These are phyloP conservation scores for Pythium vanterpoolii DNA, from an alignment of 352 stramenopile genomes.

Conservation along the genomic window DNA sequence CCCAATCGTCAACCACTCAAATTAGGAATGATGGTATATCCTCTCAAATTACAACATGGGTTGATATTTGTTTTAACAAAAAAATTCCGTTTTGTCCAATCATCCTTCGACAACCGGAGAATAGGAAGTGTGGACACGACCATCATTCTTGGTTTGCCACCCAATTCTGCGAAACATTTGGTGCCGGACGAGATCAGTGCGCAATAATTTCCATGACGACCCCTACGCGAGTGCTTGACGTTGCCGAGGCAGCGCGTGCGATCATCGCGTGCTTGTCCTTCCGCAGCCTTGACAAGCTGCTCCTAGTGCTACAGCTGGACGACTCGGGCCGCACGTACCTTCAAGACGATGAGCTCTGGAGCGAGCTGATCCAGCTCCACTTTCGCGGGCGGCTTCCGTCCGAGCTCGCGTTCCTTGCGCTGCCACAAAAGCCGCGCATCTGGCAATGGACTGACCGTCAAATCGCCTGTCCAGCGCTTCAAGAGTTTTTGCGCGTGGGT, in stretches of 20 bases:
- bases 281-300: constrained; percentile 14
- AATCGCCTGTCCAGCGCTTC: constrained; percentile 8
- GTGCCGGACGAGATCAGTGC: neutral
- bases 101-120: neutral
- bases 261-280: constrained; percentile 20
- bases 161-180: neutral
- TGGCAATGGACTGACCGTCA: constrained; percentile 19
- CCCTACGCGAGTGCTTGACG: constrained; percentile 17
- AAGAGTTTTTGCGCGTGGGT: constrained; percentile 21
- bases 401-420: constrained; percentile 14
- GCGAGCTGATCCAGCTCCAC: constrained; percentile 16
- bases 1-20: neutral
- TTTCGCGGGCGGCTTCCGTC: constrained; percentile 11
- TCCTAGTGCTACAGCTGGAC: constrained; percentile 20
- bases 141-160: constrained; percentile 10
- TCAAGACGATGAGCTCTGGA: constrained; percentile 19
- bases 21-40: neutral
- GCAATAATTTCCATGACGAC: neutral
- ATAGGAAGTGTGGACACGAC: neutral
- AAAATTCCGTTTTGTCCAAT: constrained; percentile 6
- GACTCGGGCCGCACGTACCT: constrained; percentile 13
- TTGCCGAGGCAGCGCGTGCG: constrained; percentile 14
- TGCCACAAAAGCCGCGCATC: constrained; percentile 15
- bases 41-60: constrained; percentile 1
- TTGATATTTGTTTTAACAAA: constrained; percentile 12